These are phyloP conservation scores for Pleurostoma richardsiae DNA, from an alignment of 2,329 filamentous ascomycete genomes.

Conservation along the genomic window DNA sequence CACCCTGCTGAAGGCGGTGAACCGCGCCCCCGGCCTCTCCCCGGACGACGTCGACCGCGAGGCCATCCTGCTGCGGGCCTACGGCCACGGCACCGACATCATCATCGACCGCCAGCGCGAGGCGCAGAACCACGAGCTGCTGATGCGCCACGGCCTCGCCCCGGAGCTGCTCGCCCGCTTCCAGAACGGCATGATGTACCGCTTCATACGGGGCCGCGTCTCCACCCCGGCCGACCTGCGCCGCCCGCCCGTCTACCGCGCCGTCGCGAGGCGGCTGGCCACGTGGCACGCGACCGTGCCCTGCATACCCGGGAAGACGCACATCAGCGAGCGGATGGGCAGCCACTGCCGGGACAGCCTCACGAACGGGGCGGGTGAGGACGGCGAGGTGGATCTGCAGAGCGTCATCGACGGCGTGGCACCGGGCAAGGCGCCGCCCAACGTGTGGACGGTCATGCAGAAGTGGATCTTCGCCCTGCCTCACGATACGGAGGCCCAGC, in stretches of 20 bases:
- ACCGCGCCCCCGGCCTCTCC: conserved; percentile 61
- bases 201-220: conserved; percentile 76
- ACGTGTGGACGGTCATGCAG: conserved; percentile 92
- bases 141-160: conserved; percentile 78
- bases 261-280: conserved; percentile 77
- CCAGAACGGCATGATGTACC: conserved; percentile 92
- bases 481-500: conserved; percentile 63
- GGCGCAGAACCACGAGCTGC: conserved; percentile 74
- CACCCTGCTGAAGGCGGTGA: conserved; percentile 76
- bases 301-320: conserved; percentile 40
- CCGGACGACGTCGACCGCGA: conserved; percentile 76
- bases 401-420: conserved; percentile 45
- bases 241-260: conserved; percentile 69
- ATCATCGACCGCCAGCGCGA: conserved; percentile 92
- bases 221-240: conserved; percentile 78
- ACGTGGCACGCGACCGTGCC: conserved; percentile 84
- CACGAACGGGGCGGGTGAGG: conserved; percentile 20
- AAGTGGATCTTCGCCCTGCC: conserved; percentile 92
- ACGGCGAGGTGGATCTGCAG: conserved; percentile 28
- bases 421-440: conserved; percentile 69
- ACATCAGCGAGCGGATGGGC: conserved; percentile 25
- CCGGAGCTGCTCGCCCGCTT: conserved; percentile 87
- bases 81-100: conserved; percentile 89
- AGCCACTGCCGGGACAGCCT: conserved; percentile 8
- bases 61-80: conserved; percentile 84